A percentile compares a stretch with the other conserved stretches of the same genome.
Evolutionary conservation across 257 asterid species (phyloP).

Genomic region (Ligustrum vulgare): DNA sequence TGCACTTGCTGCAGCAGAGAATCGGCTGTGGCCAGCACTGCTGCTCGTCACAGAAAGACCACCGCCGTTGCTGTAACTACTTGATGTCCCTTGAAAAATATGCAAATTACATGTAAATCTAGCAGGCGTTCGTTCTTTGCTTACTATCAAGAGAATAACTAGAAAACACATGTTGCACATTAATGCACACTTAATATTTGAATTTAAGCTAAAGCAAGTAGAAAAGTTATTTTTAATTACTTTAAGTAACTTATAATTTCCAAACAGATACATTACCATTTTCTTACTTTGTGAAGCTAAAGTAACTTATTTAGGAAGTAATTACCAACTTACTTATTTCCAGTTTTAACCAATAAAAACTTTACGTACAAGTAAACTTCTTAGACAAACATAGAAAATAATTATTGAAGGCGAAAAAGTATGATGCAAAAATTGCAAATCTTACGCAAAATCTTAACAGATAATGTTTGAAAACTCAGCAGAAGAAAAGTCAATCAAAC

Average conservation of each 20-base stretch:
- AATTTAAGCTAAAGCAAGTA: too few species aligned
- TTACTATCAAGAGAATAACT: not conserved
- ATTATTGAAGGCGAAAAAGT: too few species aligned
- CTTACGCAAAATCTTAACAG: not conserved
- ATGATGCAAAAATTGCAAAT: not conserved
- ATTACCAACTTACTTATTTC: too few species aligned
- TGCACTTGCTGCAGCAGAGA: conserved; percentile 43
- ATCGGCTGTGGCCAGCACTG: conserved; percentile 41
- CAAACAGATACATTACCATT: not conserved
- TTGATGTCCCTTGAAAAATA: not conserved
- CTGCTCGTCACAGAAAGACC: conserved; percentile 44
- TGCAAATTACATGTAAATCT: not conserved
- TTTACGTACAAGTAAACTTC: not conserved
- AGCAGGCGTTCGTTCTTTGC: not conserved
- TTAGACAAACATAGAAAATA: too few species aligned
- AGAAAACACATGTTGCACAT: not conserved
- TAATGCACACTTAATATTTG: not conserved
- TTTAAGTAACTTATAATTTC: not conserved
- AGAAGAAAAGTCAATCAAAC: not conserved
- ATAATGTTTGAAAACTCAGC: not conserved
- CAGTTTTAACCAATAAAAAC: not conserved
- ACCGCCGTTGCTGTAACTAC: conserved; percentile 39
- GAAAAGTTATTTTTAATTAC: too few species aligned
- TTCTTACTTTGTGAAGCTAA: not conserved
- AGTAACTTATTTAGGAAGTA: not conserved